Evolutionary conservation across 331 rosid genomes (phyloP).

Genomic region (Arachis monticola): DNA sequence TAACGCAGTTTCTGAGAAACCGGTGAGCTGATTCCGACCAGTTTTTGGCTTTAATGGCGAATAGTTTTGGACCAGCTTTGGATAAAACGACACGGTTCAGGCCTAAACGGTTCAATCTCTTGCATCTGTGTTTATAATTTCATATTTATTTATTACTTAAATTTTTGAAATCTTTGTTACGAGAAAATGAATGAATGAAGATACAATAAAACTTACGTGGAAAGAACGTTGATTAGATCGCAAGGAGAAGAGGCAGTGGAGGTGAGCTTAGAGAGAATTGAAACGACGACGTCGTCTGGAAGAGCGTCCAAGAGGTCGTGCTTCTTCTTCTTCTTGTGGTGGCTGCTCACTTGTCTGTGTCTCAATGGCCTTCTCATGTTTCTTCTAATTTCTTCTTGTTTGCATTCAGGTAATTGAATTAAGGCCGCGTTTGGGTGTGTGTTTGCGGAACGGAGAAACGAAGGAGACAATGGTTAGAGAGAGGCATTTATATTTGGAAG

Average conservation of each 20-base stretch:
- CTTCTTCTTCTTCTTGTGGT: constrained; percentile 2
- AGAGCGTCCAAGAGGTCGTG: constrained; percentile 63
- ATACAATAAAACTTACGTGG: constrained; percentile 51
- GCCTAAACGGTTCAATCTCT: constrained; percentile 64
- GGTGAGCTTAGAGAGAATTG: constrained; percentile 73
- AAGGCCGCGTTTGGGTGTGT: no score
- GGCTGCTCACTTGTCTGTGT: background rate
- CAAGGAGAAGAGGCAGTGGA: constrained; percentile 74
- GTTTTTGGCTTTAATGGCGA: constrained; percentile 52
- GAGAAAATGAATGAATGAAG: background rate
- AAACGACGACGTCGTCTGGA: constrained; percentile 74
- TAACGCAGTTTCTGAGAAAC: constrained; percentile 61
- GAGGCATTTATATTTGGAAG: constrained; percentile 12
- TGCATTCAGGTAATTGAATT: background rate
- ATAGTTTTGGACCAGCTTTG: constrained; percentile 58
- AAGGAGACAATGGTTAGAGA: background rate
- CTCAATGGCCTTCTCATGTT: constrained; percentile 46
- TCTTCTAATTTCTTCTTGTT: background rate
- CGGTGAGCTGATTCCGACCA: constrained; percentile 75
- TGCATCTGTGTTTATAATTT: constrained; percentile 55
- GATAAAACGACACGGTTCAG: constrained; percentile 66
- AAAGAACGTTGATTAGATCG: constrained; percentile 55
- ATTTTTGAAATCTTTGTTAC: background rate
- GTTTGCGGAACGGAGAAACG: constrained; percentile 20
- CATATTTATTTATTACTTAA: no score